These are phyloP conservation scores for Shiraia bambusicola DNA, from an alignment of 2,329 filamentous ascomycete species.

Conservation along the genomic window DNA sequence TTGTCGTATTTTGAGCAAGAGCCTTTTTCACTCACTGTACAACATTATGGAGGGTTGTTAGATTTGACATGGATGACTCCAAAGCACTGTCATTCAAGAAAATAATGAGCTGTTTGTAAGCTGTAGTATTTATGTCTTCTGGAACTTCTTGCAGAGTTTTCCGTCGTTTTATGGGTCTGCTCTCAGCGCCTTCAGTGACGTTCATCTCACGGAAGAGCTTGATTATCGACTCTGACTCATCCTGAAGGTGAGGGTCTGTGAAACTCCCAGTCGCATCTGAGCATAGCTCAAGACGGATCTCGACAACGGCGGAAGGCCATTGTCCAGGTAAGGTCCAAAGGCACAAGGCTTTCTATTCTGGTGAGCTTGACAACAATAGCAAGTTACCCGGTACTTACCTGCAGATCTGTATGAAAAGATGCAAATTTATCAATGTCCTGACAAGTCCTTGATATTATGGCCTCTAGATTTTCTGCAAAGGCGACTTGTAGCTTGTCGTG, in stretches of 20 bases:
- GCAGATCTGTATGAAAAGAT: constrained; percentile 31
- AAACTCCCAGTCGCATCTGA: constrained; percentile 22
- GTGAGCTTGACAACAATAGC: constrained; percentile 7
- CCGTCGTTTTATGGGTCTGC: constrained; percentile 34
- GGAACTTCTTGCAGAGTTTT: constrained; percentile 20
- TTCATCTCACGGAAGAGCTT: constrained; percentile 22
- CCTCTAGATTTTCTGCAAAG: constrained; percentile 18
- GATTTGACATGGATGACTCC: constrained; percentile 20
- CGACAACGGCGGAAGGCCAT: constrained; percentile 28
- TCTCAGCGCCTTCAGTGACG: constrained; percentile 14
- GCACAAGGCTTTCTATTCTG: constrained; percentile 34
- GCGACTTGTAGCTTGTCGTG: constrained; percentile 5
- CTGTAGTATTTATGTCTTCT: constrained; percentile 11
- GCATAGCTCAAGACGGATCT: constrained; percentile 25
- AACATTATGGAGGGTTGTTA: constrained; percentile 27
- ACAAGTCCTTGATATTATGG: constrained; percentile 21
- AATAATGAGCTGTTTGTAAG: constrained; percentile 25
- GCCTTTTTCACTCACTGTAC: constrained; percentile 25
- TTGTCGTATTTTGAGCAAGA: background rate
- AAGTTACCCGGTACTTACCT: constrained; percentile 23
- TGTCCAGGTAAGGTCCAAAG: constrained; percentile 33
- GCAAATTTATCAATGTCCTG: constrained; percentile 19
- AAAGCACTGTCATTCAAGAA: constrained; percentile 26
- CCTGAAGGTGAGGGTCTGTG: constrained; percentile 23
- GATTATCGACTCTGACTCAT: constrained; percentile 18